Percentiles rank a stretch among this genome's conserved stretches.
Evolutionary conservation across 345 rosid species (phyloP).

Genomic region (Fremontodendron californicum): DNA sequence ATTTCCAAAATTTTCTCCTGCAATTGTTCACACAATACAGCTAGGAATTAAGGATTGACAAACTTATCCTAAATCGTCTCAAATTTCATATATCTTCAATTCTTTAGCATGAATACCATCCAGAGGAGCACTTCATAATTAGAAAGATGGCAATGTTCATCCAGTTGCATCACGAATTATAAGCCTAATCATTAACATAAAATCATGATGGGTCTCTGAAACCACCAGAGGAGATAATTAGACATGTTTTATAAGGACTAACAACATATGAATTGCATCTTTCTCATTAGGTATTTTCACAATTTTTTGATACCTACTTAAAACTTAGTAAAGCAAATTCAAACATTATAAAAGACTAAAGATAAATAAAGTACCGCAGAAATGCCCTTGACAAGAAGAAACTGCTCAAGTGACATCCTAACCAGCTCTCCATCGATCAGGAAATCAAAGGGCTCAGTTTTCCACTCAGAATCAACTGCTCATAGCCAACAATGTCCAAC

Average conservation of each 20-base stretch:
- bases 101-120: neutral
- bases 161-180: neutral
- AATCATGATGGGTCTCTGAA: neutral
- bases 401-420: conserved; percentile 47
- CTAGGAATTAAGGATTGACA: neutral
- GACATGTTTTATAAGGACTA: neutral
- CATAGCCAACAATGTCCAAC: conserved; percentile 12
- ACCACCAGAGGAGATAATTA: neutral
- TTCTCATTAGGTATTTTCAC: neutral
- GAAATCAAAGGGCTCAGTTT: conserved; percentile 81
- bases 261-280: neutral
- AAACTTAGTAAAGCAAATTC: neutral
- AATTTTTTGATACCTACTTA: neutral
- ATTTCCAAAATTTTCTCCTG: conserved; percentile 89
- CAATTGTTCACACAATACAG: conserved; percentile 7
- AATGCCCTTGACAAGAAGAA: conserved; percentile 77
- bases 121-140: neutral
- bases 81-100: neutral
- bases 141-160: neutral
- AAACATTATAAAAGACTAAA: neutral
- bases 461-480: conserved; percentile 66
- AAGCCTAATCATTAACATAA: neutral
- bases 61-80: neutral
- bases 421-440: conserved; percentile 85
- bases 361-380: conserved; percentile 64